Evolutionary conservation across 2,329 filamentous ascomycete genomes (phyloP).

Genomic region (Fusarium goolgardi): DNA sequence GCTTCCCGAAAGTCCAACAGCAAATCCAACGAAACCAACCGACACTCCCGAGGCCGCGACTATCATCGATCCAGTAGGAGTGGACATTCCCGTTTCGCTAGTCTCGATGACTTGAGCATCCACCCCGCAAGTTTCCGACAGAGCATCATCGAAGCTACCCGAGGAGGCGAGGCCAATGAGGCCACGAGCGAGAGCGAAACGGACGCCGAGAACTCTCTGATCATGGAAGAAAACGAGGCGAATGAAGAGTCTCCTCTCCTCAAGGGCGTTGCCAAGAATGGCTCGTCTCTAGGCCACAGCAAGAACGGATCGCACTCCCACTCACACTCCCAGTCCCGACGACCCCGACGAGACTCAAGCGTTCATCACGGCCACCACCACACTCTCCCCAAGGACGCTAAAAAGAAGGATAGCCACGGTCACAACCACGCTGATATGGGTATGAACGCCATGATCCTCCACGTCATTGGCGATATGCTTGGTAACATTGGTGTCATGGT

Average conservation of each 20-base stretch:
- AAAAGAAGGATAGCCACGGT: conserved; percentile 73
- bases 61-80: conserved; percentile 60
- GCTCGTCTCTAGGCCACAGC: conserved; percentile 45
- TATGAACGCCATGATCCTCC: conserved; percentile 86
- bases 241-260: conserved; percentile 63
- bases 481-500: conserved; percentile 88
- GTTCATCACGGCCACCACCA: conserved; percentile 83
- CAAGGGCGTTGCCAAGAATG: conserved; percentile 52
- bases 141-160: conserved; percentile 88
- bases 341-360: conserved; percentile 60
- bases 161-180: conserved; percentile 64
- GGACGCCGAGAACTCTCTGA: conserved; percentile 60
- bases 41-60: conserved; percentile 55
- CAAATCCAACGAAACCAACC: conserved; percentile 53
- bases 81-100: conserved; percentile 70
- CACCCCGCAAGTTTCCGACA: conserved; percentile 92
- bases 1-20: conserved; percentile 44
- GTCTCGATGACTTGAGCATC: conserved; percentile 80
- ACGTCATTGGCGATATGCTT: conserved; percentile 83
- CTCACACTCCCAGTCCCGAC: conserved; percentile 44
- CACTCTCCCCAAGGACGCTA: conserved; percentile 73
- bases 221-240: conserved; percentile 56
- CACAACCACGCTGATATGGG: conserved; percentile 92
- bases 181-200: conserved; percentile 65
- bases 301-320: conserved; percentile 33